Evolutionary conservation across 305 asterid species (phyloP).

Genomic region (Plantago coronopus): DNA sequence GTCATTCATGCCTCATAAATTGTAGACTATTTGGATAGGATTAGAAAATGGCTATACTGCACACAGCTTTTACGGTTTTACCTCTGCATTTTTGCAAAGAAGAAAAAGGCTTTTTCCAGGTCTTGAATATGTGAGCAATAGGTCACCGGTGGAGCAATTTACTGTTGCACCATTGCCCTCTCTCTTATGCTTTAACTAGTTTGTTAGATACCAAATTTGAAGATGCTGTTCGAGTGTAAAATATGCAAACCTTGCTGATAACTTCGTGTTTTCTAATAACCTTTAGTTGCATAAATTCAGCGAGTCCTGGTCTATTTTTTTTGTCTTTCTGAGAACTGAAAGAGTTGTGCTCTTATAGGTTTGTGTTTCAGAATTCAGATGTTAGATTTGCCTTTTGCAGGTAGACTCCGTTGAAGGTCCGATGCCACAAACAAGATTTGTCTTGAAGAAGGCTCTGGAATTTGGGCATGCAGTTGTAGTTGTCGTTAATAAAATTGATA

Average conservation of each 20-base stretch:
- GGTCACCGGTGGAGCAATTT: too few relatives aligned
- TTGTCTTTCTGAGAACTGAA: neutral
- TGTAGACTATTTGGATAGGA: neutral
- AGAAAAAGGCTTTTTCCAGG: too few relatives aligned
- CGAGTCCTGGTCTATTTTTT: too few relatives aligned
- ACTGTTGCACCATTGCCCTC: too few relatives aligned
- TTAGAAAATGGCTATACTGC: neutral
- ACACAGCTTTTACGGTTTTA: too few relatives aligned
- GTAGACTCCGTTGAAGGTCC: slow-evolving; percentile 99
- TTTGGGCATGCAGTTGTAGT: slow-evolving; percentile 97
- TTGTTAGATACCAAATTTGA: neutral
- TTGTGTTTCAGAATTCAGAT: slow-evolving; percentile 31
- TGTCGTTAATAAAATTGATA: slow-evolving; percentile 92
- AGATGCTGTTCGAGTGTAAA: too few relatives aligned
- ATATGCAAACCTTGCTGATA: too few relatives aligned
- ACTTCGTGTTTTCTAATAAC: too few relatives aligned
- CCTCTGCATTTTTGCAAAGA: too few relatives aligned
- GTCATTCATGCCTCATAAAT: neutral
- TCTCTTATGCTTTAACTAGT: neutral
- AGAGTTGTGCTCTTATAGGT: slow-evolving; percentile 9
- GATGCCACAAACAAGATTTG: slow-evolving; percentile 99
- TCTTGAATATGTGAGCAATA: too few relatives aligned
- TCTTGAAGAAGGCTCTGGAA: slow-evolving; percentile 97
- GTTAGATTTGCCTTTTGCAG: slow-evolving; percentile 39
- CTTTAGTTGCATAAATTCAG: too few relatives aligned